Conservation (phyloP, 768 basidiomycete species). For the Calocybe indica region DNA sequence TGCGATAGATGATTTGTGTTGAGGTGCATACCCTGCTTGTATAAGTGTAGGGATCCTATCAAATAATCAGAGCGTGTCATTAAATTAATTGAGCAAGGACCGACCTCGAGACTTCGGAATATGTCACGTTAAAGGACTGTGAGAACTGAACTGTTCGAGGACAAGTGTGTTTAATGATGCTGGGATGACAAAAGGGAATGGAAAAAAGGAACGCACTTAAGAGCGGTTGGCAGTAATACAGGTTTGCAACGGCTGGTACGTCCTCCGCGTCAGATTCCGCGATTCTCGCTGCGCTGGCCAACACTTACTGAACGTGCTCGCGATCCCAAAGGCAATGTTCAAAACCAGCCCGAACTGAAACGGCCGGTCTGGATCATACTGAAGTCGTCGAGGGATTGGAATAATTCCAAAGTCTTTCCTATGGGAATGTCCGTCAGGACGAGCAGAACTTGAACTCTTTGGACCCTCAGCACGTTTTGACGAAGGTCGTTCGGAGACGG, state of each 20-base stretch:
- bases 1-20: neutral
- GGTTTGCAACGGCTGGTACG: slow-evolving; percentile 54
- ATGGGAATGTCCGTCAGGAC: too few relatives aligned
- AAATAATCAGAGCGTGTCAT: slow-evolving; percentile 12
- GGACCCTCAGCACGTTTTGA: too few relatives aligned
- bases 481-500: too few relatives aligned
- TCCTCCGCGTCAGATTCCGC: neutral
- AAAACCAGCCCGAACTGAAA: slow-evolving; percentile 46
- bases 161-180: slow-evolving; percentile 1
- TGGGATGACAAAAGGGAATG: neutral
- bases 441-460: too few relatives aligned
- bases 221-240: slow-evolving; percentile 82
- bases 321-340: slow-evolving; percentile 54
- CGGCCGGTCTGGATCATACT: slow-evolving; percentile 42
- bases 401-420: slow-evolving; percentile 53
- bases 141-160: slow-evolving; percentile 34
- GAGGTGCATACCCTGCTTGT: slow-evolving; percentile 51
- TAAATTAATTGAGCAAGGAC: slow-evolving; percentile 10
- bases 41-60: slow-evolving; percentile 57
- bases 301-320: slow-evolving; percentile 47
- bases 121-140: slow-evolving; percentile 28
- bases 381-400: slow-evolving; percentile 52
- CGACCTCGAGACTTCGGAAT: slow-evolving; percentile 33
- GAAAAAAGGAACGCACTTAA: slow-evolving; percentile 41
- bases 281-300: neutral